phyloP scores from a whole-genome alignment of 805 yeast genomes.

The Cyberlindnera bimundalis region DNA sequence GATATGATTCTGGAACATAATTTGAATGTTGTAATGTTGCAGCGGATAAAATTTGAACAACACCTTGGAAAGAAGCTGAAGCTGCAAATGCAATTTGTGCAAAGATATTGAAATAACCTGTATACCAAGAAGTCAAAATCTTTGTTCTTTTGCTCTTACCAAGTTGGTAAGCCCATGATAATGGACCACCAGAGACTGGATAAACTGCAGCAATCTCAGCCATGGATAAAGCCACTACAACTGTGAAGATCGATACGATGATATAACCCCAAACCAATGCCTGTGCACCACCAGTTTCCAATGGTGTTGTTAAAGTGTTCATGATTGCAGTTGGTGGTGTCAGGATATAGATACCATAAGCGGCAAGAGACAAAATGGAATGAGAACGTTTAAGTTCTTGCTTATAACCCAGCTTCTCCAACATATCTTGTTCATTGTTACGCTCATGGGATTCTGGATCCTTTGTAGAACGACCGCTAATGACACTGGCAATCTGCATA shows the following conservation, averaged over 20 bases:
- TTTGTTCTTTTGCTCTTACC: constrained; percentile 26
- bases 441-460: constrained; percentile 12
- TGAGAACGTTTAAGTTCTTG: constrained; percentile 27
- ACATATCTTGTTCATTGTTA: constrained; percentile 13
- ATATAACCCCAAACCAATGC: constrained; percentile 29
- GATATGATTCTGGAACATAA: constrained; percentile 20
- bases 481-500: background rate
- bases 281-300: constrained; percentile 27
- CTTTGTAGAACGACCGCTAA: constrained; percentile 6
- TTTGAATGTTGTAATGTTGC: constrained; percentile 19
- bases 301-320: constrained; percentile 26
- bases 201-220: constrained; percentile 35
- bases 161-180: constrained; percentile 34
- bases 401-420: constrained; percentile 26
- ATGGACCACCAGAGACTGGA: constrained; percentile 34
- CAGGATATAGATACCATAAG: constrained; percentile 26
- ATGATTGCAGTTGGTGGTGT: constrained; percentile 28
- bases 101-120: constrained; percentile 31
- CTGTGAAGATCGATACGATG: constrained; percentile 25
- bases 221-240: constrained; percentile 25
- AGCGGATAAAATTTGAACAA: constrained; percentile 23
- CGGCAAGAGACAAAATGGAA: constrained; percentile 23
- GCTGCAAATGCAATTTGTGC: constrained; percentile 28
- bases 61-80: constrained; percentile 28
- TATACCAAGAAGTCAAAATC: constrained; percentile 29